Base-by-base conservation (phyloP, 495 filamentous ascomycete genomes). In the Venustampulla echinocandica region DNA sequence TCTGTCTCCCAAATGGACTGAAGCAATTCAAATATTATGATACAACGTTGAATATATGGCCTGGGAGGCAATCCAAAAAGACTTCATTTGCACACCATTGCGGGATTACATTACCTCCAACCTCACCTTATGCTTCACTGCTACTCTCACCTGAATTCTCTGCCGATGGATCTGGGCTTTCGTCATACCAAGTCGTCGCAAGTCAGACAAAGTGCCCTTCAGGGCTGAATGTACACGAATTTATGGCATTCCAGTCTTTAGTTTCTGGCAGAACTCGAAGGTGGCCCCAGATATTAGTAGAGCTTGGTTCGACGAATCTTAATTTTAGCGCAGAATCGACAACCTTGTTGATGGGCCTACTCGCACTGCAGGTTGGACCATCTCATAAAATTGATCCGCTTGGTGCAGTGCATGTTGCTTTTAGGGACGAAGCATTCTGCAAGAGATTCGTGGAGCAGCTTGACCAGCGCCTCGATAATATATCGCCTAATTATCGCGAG, bases 131-230 rank as follows among this genome's bases (percentile, higher is more conserved):
- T 25, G 47, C 46, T 4, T 22, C 45, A 5, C 37, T 66, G 17
- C 21, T 22, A 18, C 6, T 38, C 7, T 57, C 46, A 10, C 13
- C 45, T 0, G 15, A 61, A 33, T 50, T 52, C 14, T 33, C 52
- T 7, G 48, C 49, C n/a, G 50, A 48, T 1, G 22, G 51, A 0
- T 55, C 68, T 17, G 69, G 69, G 5, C 74, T 66, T 18, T 70
- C 72, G 6, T 79, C 70, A 21, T 74, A 80, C 58, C 61, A 78
- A 42, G 56, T 74, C 2, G 64, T 82, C 24, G 78, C 76, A 1
- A 73, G 63, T 20, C 71, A 79, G 39, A 65, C 56, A 0, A 59
- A 61, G 18, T 77, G 74, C 41, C 74, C 77, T 1, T 27, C 57
- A 3, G 56, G 61, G 2, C 41, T 78, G 14, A 68, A 64, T 20